Base-by-base conservation (phyloP, 1,284 basidiomycete species). In the Pulchroboletus neoregius region DNA sequence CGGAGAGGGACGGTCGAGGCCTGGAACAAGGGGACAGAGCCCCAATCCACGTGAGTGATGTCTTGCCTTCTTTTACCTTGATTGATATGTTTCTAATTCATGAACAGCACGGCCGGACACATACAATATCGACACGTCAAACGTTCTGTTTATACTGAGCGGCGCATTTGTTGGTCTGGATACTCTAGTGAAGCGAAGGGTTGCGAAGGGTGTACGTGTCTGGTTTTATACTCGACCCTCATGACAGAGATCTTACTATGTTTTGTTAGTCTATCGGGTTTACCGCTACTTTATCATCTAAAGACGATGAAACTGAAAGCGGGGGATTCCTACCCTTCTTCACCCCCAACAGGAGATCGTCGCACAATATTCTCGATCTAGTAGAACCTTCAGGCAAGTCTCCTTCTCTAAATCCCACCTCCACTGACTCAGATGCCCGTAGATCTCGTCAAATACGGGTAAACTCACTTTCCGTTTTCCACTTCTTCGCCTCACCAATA, bases 111-210 rank as follows among this genome's bases (percentile, higher is more conserved):
- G 78, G 60, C 73, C 80, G 2, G 85, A 89, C 31, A 71, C 75
- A 15, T 89, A 82, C 56, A 78, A 82, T 44, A 82, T 93, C 31
- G 89, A 94, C 62, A 94, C 92, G 1, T 83, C 88, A 15, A 93
- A 95, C 60, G 80, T 96, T 20, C 70, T 96, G 16, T 96, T 96
- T 68, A 88, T 96, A 49, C 66, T 94, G 10, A 94, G 90, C 38
- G 94, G 94, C 0, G 94, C 94, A 0, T 97, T 97, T 62, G 93
- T 96, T 10, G 94, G 94, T 1, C 69, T 97, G 37, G 94, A 97
- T 28, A 80, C 75, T 39, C 72, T 96, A 24, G 82, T 96, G 50
- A 83, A 83, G 57, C 75, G 84, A 40, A 76, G 93, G 30, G 73
- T 91, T 15, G 80, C 83, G 10, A 93, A 91, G 69, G 91, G 91